Evolutionary conservation across 805 yeast species (phyloP).

Genomic region (Alloascoidea hylecoeti): DNA sequence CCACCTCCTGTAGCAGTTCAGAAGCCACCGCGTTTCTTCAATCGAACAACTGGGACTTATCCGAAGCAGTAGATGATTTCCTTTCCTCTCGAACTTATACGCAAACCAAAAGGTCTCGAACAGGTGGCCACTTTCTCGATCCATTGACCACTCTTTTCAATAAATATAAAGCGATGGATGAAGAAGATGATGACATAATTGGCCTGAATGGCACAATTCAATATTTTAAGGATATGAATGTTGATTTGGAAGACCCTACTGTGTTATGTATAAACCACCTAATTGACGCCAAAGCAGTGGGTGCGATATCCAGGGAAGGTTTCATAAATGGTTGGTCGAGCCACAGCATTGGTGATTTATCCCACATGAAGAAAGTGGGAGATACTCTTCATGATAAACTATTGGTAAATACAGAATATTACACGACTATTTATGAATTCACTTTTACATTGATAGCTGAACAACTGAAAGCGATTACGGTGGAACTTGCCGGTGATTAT

Average conservation of each 20-base stretch:
- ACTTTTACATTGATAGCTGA: slow-evolving; percentile 33
- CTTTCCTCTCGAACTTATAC: slow-evolving; percentile 12
- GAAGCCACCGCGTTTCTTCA: background rate
- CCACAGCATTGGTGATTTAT: too few species aligned
- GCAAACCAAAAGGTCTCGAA: slow-evolving; percentile 2
- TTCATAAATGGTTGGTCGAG: slow-evolving; percentile 61
- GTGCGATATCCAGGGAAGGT: slow-evolving; percentile 33
- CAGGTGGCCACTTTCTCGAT: slow-evolving; percentile 4
- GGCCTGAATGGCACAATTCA: slow-evolving; percentile 68
- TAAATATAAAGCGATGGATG: slow-evolving; percentile 12
- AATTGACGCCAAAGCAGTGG: slow-evolving; percentile 52
- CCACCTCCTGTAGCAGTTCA: background rate
- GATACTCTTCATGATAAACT: background rate
- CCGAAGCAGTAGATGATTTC: slow-evolving; percentile 19
- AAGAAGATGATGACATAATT: slow-evolving; percentile 24
- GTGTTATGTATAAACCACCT: slow-evolving; percentile 61
- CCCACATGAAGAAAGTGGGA: background rate
- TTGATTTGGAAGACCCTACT: slow-evolving; percentile 61
- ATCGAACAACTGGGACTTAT: slow-evolving; percentile 15
- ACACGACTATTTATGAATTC: background rate
- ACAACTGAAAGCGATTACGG: slow-evolving; percentile 19
- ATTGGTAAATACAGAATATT: background rate
- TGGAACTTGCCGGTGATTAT: slow-evolving; percentile 29
- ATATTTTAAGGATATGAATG: slow-evolving; percentile 51
- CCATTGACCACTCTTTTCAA: slow-evolving; percentile 11